Evolutionary conservation across 352 stramenopile species (phyloP).

Genomic region (Phytophthora litchii): DNA sequence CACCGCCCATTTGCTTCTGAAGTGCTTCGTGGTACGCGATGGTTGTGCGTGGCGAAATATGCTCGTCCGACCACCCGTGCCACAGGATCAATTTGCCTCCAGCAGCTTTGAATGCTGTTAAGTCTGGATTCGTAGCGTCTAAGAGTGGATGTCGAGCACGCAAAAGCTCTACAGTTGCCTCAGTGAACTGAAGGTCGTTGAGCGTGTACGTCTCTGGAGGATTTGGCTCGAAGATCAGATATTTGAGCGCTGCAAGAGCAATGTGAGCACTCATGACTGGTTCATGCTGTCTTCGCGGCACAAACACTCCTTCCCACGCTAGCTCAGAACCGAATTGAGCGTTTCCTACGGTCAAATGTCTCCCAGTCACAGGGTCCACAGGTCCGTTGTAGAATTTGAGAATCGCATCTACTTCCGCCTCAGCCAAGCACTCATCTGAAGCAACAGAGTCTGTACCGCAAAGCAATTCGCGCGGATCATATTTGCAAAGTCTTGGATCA

Average conservation of each 20-base stretch:
- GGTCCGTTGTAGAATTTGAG: constrained; percentile 49
- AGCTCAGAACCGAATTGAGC: constrained; percentile 42
- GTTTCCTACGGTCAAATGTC: constrained; percentile 42
- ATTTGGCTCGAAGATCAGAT: constrained; percentile 42
- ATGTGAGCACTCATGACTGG: constrained; percentile 34
- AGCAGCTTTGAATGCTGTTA: constrained; percentile 36
- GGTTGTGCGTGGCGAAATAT: constrained; percentile 46
- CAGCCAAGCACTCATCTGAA: constrained; percentile 29
- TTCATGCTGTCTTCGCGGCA: constrained; percentile 16
- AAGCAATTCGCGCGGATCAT: constrained; percentile 21
- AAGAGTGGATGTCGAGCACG: constrained; percentile 36
- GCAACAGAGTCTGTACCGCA: constrained; percentile 16
- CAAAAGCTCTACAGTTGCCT: constrained; percentile 36
- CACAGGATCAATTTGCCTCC: constrained; percentile 49
- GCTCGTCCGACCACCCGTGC: constrained; percentile 44
- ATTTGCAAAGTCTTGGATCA: constrained; percentile 39
- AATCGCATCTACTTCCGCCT: constrained; percentile 33
- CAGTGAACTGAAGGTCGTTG: constrained; percentile 36
- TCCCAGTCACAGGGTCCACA: constrained; percentile 23
- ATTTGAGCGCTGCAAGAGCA: constrained; percentile 40
- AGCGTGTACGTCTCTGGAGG: constrained; percentile 39
- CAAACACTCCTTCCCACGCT: constrained; percentile 41
- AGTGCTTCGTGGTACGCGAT: constrained; percentile 46
- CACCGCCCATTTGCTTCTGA: constrained; percentile 33
- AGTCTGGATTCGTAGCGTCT: constrained; percentile 40